Conservation (phyloP, 306 rosid species). For the Dryas octopetala region DNA sequence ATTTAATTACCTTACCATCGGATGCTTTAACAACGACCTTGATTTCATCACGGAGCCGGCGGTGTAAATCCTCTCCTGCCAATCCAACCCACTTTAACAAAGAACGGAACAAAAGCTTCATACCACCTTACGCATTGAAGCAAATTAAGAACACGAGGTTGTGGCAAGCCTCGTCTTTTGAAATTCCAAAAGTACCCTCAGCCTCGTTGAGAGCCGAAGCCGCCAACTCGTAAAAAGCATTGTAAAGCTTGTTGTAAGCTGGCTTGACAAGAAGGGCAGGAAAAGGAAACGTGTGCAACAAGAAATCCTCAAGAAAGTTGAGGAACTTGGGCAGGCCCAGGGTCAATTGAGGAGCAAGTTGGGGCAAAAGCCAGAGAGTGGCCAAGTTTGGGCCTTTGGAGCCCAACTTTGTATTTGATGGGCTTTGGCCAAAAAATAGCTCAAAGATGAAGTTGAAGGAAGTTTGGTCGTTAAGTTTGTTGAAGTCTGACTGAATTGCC, state of each 20-base stretch:
- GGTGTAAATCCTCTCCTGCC: slow-evolving; percentile 47
- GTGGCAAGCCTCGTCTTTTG: slow-evolving; percentile 62
- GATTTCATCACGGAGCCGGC: slow-evolving; percentile 47
- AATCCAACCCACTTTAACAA: slow-evolving; percentile 59
- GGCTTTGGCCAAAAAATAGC: slow-evolving; percentile 36
- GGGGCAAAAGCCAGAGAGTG: slow-evolving; percentile 42
- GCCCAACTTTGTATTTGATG: slow-evolving; percentile 23
- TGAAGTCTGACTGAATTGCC: slow-evolving; percentile 24
- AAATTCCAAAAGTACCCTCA: slow-evolving; percentile 30
- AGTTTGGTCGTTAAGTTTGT: slow-evolving; percentile 14
- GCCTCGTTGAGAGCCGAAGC: slow-evolving; percentile 50
- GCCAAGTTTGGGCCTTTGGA: slow-evolving; percentile 32
- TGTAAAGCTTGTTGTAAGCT: slow-evolving; percentile 44
- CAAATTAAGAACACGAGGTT: slow-evolving; percentile 56
- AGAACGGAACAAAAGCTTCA: slow-evolving; percentile 44
- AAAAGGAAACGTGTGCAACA: slow-evolving; percentile 39
- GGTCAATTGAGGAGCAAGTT: slow-evolving; percentile 49
- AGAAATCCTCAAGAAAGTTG: slow-evolving; percentile 41
- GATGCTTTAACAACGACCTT: slow-evolving; percentile 33
- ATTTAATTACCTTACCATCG: slow-evolving; percentile 38
- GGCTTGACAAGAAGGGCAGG: slow-evolving; percentile 50
- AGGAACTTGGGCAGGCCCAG: slow-evolving; percentile 39
- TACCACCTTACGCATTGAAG: slow-evolving; percentile 68
- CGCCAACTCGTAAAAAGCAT: slow-evolving; percentile 27
- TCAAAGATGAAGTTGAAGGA: slow-evolving; percentile 53